Conservation (phyloP, 192 early-diverging fungal species). For the Backusella mclennaniae region DNA sequence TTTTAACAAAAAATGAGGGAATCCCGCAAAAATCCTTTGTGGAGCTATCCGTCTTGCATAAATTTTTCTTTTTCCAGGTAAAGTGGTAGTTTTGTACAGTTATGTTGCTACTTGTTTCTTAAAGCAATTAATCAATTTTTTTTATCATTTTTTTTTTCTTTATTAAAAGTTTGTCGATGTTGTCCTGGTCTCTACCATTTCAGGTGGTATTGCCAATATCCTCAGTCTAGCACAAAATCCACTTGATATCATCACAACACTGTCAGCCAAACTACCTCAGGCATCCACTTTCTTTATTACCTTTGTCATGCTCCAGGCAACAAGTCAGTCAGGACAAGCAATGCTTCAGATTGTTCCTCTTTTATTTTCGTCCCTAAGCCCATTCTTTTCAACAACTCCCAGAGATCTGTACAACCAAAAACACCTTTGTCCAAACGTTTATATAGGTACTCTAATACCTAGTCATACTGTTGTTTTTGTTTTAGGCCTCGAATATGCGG, state of each 20-base stretch:
- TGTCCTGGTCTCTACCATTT: constrained; percentile 73
- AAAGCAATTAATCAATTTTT: neutral
- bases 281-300: constrained; percentile 83
- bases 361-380: constrained; percentile 55
- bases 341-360: constrained; percentile 67
- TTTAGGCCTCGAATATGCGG: constrained; percentile 69
- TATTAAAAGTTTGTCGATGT: constrained; percentile 69
- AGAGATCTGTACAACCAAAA: constrained; percentile 55
- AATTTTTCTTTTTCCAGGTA: constrained; percentile 69
- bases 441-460: constrained; percentile 63
- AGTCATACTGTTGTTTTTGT: constrained; percentile 65
- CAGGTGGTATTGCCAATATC: constrained; percentile 46
- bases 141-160: neutral
- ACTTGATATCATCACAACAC: constrained; percentile 39
- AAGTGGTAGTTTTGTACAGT: neutral
- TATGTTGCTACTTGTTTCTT: neutral
- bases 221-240: constrained; percentile 50
- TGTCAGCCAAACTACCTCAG: constrained; percentile 65
- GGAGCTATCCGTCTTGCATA: constrained; percentile 60
- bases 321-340: constrained; percentile 63
- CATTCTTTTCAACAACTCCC: constrained; percentile 66
- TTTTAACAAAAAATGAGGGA: constrained; percentile 62
- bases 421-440: constrained; percentile 42
- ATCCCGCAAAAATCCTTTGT: constrained; percentile 55
- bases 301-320: constrained; percentile 73